A percentile compares a stretch with the other conserved stretches of the same genome.
phyloP scores from a whole-genome alignment of 768 basidiomycete genomes.

The Hygrocybe punicea region DNA sequence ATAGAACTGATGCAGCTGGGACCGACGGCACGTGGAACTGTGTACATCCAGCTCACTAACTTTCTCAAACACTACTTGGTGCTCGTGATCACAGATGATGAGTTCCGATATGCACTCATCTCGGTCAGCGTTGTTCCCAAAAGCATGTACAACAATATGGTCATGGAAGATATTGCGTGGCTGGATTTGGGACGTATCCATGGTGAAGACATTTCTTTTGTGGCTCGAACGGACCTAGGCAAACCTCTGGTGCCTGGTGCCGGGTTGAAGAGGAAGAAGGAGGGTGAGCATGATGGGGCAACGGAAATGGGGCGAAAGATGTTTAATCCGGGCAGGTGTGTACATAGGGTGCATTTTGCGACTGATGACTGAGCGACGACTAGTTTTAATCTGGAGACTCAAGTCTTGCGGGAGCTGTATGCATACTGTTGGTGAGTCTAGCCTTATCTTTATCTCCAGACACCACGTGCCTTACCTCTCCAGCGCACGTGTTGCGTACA shows the following conservation, averaged over 20 bases:
- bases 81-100: conserved; percentile 72
- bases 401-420: conserved; percentile 72
- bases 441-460: background rate
- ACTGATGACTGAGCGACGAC: background rate
- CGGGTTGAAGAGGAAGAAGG: background rate
- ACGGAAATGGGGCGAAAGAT: background rate
- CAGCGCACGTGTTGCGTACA: conserved; percentile 88
- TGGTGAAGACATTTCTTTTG: conserved; percentile 36
- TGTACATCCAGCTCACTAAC: conserved; percentile 75
- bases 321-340: background rate
- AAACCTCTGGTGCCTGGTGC: no score
- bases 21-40: conserved; percentile 50
- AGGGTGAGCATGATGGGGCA: background rate
- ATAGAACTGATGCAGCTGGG: conserved; percentile 54
- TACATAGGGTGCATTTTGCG: background rate
- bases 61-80: conserved; percentile 84
- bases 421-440: conserved; percentile 75
- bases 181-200: conserved; percentile 68
- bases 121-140: conserved; percentile 55
- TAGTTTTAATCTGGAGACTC: conserved; percentile 68
- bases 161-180: conserved; percentile 79
- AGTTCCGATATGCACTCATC: conserved; percentile 80
- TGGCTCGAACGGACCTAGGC: conserved; percentile 8
- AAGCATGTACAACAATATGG: conserved; percentile 55
- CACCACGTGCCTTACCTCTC: no score